Base-by-base conservation (phyloP, 139 green algal genomes). In the Desmodesmus armatus region DNA sequence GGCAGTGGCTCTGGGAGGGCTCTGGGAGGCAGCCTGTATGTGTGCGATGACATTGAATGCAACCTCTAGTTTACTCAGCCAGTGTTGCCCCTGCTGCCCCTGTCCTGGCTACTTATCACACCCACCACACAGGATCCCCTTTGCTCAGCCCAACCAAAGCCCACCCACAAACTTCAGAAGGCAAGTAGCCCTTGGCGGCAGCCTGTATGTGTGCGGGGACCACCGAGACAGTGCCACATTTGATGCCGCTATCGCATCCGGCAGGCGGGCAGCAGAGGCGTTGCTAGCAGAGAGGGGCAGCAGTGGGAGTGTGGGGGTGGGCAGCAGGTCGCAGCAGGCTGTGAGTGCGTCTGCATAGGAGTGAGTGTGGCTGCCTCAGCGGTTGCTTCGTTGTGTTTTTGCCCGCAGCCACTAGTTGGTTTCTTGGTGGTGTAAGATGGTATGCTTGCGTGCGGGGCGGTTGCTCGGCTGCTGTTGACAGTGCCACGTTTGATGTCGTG, bases 61-160 rank as follows among this genome's bases (percentile, higher is more conserved):
- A n/a, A n/a, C n/a, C n/a, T n/a, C n/a, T n/a, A n/a, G n/a, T n/a
- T n/a, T n/a, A n/a, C n/a, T n/a, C n/a, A n/a, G n/a, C n/a, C n/a
- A n/a, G n/a, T n/a, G n/a, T n/a, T n/a, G n/a, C n/a, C n/a, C n/a
- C n/a, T n/a, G n/a, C n/a, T n/a, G n/a, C n/a, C n/a, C n/a, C n/a
- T n/a, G n/a, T n/a, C n/a, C n/a, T n/a, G n/a, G n/a, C n/a, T n/a
- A n/a, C n/a, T n/a, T n/a, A n/a, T n/a, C n/a, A n/a, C 33, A 72
- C 70, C n/a, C n/a, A n/a, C n/a, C n/a, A n/a, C n/a, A n/a, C n/a
- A 89, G 97, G 62, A 99, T 99, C 63, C 94, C 96, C 27, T 99
- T 96, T 87, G 94, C 96, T 29, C 97, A 99, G 89, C 96, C 96
- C 39, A 94, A 90, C 80, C 95, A 98, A 91, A 87, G 86, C 0